A percentile compares a stretch with the other conserved stretches of the same genome.
These are phyloP conservation scores for Galerina sulciceps DNA, from an alignment of 768 basidiomycete genomes.

Conservation along the genomic window DNA sequence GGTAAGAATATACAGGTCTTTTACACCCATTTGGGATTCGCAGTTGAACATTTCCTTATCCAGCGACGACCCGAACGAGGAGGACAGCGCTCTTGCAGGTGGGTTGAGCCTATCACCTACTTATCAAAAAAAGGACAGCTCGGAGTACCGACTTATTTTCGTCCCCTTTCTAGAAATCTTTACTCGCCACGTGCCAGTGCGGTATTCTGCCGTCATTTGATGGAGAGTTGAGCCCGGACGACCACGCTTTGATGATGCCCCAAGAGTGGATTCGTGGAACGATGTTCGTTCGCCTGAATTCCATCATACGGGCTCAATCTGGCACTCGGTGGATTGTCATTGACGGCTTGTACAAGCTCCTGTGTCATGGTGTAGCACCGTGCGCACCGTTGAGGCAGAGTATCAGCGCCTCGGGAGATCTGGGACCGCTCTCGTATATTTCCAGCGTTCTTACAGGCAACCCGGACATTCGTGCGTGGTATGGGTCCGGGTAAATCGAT, in stretches of 20 bases:
- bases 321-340: conserved; percentile 5
- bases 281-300: conserved; percentile 12
- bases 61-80: conserved; percentile 4
- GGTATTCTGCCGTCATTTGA: conserved; percentile 6
- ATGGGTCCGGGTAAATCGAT: background rate
- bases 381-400: conserved; percentile 5
- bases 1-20: background rate
- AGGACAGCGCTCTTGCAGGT: conserved; percentile 3
- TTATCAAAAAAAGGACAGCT: background rate
- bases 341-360: conserved; percentile 4
- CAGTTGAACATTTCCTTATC: background rate
- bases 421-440: conserved; percentile 11
- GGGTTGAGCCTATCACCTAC: background rate
- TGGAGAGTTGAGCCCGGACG: background rate
- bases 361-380: conserved; percentile 4
- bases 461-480: background rate
- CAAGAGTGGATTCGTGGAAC: conserved; percentile 9
- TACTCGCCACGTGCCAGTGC: conserved; percentile 6
- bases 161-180: background rate
- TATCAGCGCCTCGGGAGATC: conserved; percentile 10
- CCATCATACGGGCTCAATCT: conserved; percentile 8
- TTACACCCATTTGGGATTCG: background rate
- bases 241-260: conserved; percentile 4
- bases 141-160: background rate
- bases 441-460: conserved; percentile 1